Percentiles rank a stretch among this genome's conserved stretches.
Conservation (phyloP, 805 yeast species). For the Candida railenensis region DNA sequence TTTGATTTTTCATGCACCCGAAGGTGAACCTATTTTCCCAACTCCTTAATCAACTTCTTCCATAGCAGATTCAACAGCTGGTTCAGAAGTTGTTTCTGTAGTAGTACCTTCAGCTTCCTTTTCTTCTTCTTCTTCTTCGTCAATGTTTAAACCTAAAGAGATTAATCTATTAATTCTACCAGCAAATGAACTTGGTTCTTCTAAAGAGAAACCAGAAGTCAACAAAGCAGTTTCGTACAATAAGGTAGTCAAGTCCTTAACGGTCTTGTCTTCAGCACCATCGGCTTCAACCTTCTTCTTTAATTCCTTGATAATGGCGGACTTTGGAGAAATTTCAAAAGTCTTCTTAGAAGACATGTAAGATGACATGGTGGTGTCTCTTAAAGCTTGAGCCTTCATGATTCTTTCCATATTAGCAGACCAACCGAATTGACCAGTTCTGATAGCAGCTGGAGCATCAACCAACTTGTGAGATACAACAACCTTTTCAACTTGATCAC, state of each 20-base stretch:
- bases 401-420: conserved; percentile 99
- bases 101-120: conserved; percentile 51
- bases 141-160: conserved; percentile 96
- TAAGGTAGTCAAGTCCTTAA: conserved; percentile 94
- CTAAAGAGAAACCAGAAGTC: conserved; percentile 98
- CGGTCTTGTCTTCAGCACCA: conserved; percentile 98
- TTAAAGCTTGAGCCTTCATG: conserved; percentile 99
- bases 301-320: conserved; percentile 92
- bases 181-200: conserved; percentile 97
- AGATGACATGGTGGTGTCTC: conserved; percentile 97
- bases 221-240: conserved; percentile 96
- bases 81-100: conserved; percentile 52
- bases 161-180: conserved; percentile 97
- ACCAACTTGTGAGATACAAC: conserved; percentile 95
- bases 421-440: conserved; percentile 99
- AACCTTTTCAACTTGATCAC: conserved; percentile 99
- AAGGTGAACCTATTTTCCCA: background rate
- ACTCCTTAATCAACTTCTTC: conserved; percentile 92
- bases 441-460: conserved; percentile 99
- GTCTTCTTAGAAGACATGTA: conserved; percentile 99
- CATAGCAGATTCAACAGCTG: conserved; percentile 91
- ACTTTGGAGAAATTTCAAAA: conserved; percentile 96
- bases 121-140: conserved; percentile 69
- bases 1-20: conserved; percentile 2
- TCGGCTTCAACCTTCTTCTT: conserved; percentile 94